Evolutionary conservation across 2,329 filamentous ascomycete species (phyloP), one percentile per base, ranked within the genome.

Genomic region (Clonostachys chloroleuca): DNA sequence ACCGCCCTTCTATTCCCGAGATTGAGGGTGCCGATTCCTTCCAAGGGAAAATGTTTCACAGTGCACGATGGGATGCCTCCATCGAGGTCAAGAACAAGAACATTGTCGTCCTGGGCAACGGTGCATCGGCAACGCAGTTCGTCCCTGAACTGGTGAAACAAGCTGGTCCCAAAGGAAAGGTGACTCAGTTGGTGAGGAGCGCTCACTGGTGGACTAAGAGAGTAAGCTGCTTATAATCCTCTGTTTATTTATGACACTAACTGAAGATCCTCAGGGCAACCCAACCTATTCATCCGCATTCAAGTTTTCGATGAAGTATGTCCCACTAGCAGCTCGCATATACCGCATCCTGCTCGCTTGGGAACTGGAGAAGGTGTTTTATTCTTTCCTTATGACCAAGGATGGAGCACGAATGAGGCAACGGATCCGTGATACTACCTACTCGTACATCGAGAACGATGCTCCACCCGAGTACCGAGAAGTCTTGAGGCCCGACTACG

Each of bases 151-250:
- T 61, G 8, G 36, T 39, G 14, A 39, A 14, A 10, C 13, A 17
- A 14, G 8, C 36, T 10, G 36, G 36, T 17, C 36, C 36, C 36
- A 39, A 39, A 14, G 36, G 14, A 14, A 39, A 39, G 36, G 16
- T 39, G 2, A 39, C 36, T 17, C 36, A 39, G 10, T 13, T 39
- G 14, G 16, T 14, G 14, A 14, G 36, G 14, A 14, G 16, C 14
- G 36, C 36, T 39, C 36, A 39, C 36, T 39, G 36, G 36, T 60
- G 78, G 2, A 61, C 67, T 3, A 68, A 72, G 43, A 64, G 72
- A 74, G 44, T 24, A 24, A 24, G 24, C 24, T 24, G 3, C 24
- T 24, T 8, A 24, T 8, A 8, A 8, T 8, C 7, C 24, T 24
- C 7, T 24, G 6, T 8, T 2, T 24, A 8, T 8, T 2, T 8